Evolutionary conservation across 352 stramenopile species (phyloP), one percentile per base, ranked within the genome.

Genomic region (Pythium phragmiticola): DNA sequence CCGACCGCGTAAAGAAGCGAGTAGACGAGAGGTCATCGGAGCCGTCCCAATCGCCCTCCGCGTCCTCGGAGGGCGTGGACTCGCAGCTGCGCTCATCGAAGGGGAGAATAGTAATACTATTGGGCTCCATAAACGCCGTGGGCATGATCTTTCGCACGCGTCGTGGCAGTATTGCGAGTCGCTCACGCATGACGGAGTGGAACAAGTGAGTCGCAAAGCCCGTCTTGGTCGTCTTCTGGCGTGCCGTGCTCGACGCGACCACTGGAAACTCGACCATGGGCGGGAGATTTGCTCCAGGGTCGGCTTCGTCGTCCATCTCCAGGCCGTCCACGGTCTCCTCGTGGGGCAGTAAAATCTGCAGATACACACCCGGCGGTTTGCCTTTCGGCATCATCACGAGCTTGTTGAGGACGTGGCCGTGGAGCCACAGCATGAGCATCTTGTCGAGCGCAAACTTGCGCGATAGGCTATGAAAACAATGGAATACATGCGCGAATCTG

Each of bases 171-270:
- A 17, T 6, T 17, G 36, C 23, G 26, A 73, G 60, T 16, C 66
- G 60, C 23, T 68, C 66, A 3, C 66, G 72, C 76, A 89, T 87
- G 8, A 66, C 58, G 7, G 72, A 58, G 28, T 88, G 77, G 52
- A 76, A 90, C 1, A 82, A 63, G 30, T 89, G 82, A 0, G 76
- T 84, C 21, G 70, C 76, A 42, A 89, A 85, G 33, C 82, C 82
- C 4, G 61, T 66, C 34, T 72, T 69, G 0, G 51, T 66, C 16
- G 73, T 28, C 7, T 63, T 57, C 4, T 26, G 23, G 12, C 54
- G 42, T 2, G 75, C 63, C 0, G 69, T 78, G 45, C 62, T 85
- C 5, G 79, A 81, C 16, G 70, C 70, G 34, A 66, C 73, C 9
- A 84, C 78, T 0, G 51, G 62, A 47, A 90, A 80, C 58, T 90